A percentile compares a stretch with the other conserved stretches of the same genome.
phyloP scores from a whole-genome alignment of 768 basidiomycete genomes.

The Gelatoporia subvermispora region DNA sequence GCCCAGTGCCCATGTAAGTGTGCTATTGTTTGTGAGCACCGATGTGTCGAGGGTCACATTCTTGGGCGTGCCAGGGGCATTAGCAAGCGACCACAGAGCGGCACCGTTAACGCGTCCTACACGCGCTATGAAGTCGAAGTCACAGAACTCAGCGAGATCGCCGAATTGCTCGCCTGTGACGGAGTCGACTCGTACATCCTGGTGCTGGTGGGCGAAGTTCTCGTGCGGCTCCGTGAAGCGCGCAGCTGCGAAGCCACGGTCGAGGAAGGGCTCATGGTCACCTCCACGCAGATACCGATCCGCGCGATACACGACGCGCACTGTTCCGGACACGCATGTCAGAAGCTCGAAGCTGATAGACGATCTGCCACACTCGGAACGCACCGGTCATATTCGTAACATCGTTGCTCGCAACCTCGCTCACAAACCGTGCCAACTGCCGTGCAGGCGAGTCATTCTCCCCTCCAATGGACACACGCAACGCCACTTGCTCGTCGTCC shows the following conservation, averaged over 20 bases:
- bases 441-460: slow-evolving; percentile 52
- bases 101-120: slow-evolving; percentile 50
- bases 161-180: slow-evolving; percentile 49
- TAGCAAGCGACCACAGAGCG: slow-evolving; percentile 49
- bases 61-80: slow-evolving; percentile 50
- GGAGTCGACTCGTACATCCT: slow-evolving; percentile 42
- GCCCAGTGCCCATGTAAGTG: slow-evolving; percentile 42
- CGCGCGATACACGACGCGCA: slow-evolving; percentile 45
- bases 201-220: slow-evolving; percentile 55
- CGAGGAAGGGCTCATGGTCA: slow-evolving; percentile 48
- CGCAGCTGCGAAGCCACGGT: slow-evolving; percentile 46
- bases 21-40: slow-evolving; percentile 51
- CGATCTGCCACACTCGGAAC: slow-evolving; percentile 10
- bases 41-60: slow-evolving; percentile 41
- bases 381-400: slow-evolving; percentile 46
- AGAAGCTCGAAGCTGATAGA: too few species aligned
- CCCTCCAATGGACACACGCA: slow-evolving; percentile 38
- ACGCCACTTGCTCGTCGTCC: slow-evolving; percentile 30
- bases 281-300: slow-evolving; percentile 55
- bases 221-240: slow-evolving; percentile 55
- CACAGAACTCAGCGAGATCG: slow-evolving; percentile 48
- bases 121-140: slow-evolving; percentile 47
- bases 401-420: slow-evolving; percentile 46
- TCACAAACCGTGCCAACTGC: slow-evolving; percentile 46
- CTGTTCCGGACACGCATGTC: slow-evolving; percentile 21